Conservation (phyloP, 2,329 filamentous ascomycete species). For the Hymenoscyphus albidus region DNA sequence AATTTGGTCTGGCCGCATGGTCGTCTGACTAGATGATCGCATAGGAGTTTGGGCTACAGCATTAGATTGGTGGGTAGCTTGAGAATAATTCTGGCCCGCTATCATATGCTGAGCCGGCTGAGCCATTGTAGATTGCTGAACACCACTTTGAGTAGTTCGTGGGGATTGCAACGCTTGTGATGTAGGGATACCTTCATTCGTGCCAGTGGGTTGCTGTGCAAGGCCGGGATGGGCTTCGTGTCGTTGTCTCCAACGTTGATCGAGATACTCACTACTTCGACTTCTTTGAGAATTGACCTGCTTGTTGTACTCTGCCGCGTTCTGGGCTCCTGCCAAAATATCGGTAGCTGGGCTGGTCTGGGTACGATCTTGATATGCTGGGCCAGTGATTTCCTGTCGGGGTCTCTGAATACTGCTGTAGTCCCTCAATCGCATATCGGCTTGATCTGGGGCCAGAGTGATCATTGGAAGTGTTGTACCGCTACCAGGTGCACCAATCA, state of each 20-base stretch:
- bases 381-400: conserved; percentile 83
- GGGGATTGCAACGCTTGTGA: conserved; percentile 56
- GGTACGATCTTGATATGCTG: conserved; percentile 82
- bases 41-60: conserved; percentile 70
- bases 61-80: conserved; percentile 67
- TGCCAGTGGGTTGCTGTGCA: conserved; percentile 34
- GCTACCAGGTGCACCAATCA: conserved; percentile 63
- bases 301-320: conserved; percentile 89
- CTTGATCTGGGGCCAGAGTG: conserved; percentile 73
- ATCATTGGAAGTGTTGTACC: conserved; percentile 78
- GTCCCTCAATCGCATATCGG: conserved; percentile 72
- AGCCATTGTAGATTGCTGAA: conserved; percentile 49
- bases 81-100: conserved; percentile 59
- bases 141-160: conserved; percentile 50
- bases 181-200: conserved; percentile 45
- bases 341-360: conserved; percentile 73
- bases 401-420: conserved; percentile 81
- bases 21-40: conserved; percentile 61
- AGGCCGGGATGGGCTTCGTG: conserved; percentile 67
- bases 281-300: conserved; percentile 74
- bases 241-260: conserved; percentile 76
- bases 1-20: conserved; percentile 56
- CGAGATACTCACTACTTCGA: conserved; percentile 74
- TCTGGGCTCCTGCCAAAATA: conserved; percentile 78
- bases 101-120: conserved; percentile 44